Evolutionary conservation across 2,329 filamentous ascomycete genomes (phyloP), one percentile per base, ranked within the genome.

Genomic region (Fusarium sp.): DNA sequence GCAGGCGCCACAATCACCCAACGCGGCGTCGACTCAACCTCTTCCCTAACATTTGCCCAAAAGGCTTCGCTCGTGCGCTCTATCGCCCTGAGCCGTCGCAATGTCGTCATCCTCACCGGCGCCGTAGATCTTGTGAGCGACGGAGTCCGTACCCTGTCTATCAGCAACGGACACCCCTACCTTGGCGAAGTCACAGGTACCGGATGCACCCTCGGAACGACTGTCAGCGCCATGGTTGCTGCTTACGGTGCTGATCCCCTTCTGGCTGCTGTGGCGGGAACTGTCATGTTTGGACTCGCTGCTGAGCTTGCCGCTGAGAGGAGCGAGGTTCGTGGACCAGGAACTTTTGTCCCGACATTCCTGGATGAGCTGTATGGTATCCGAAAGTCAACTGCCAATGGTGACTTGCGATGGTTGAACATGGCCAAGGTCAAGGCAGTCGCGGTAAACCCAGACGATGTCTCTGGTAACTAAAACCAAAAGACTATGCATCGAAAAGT

Each of bases 41-140:
- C 89, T 76, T 89, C 72, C 76, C 84, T 83, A 78, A 88, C 66
- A 76, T 82, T 83, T 4, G 63, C 77, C 6, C 76, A 78, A 18
- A 89, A 92, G 67, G 89, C 88, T 4, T 75, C 76, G 3, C 80
- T 97, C 17, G 92, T 93, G 15, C 82, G 84, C 48, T 82, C 85
- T 7, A 83, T 97, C 9, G 94, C 95, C 1, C 79, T 79, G 8
- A 31, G 34, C 9, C 85, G 89, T 57, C 90, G 88, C 74, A 81
- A 95, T 51, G 82, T 97, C 44, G 87, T 97, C 14, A 86, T 98
- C 52, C 89, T 97, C 85, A 98, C 95, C 1, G 95, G 95, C 20
- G 83, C 84, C 13, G 88, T 86, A 2, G 95, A 98, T 79, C 87
- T 93, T 55, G 78, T 97, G 39, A 92, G 91, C 63, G 93, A 97